Evolutionary conservation across 2,329 filamentous ascomycete genomes (phyloP), one percentile per base, ranked within the genome.

Genomic region (Nothopassalora personata): DNA sequence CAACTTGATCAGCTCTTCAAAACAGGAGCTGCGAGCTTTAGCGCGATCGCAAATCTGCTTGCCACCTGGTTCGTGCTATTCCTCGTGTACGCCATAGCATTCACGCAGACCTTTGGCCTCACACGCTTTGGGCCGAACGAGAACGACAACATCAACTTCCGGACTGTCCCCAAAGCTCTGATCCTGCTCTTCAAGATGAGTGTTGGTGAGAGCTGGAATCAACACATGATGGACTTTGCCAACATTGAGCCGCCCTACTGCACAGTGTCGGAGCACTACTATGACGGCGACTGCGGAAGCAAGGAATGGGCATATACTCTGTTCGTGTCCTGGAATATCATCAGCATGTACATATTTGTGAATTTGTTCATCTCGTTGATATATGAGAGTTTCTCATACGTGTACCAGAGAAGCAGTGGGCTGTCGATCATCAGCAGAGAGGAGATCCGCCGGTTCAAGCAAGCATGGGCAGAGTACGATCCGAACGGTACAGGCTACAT

Each of bases 271-370:
- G 70, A 77, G 0, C 81, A 82, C 43, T 97, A 96, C 74, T 93
- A 91, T 69, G 79, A 89, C 46, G 94, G 91, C 68, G 95, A 99
- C 75, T 99, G 94, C 70, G 94, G 94, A 59, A 96, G 93, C 76
- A 83, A 86, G 53, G 83, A 86, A 43, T 99, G 94, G 91, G 91
- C 94, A 7, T 83, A 91, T 54, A 85, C 86, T 34, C 80, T 99
- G 9, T 99, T 99, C 78, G 91, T 97, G 59, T 85, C 88, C 4
- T 99, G 94, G 94, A 99, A 99, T 78, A 93, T 99, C 69, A 83
- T 99, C 75, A 97, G 93, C 88, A 99, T 99, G 94, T 99, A 99
- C 77, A 96, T 99, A 70, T 99, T 99, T 70, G 93, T 97, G 71
- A 97, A 93, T 71, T 79, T 99, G 71, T 99, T 99, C 74, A 93